Conservation (phyloP, 164 flowering plant species). For the Cinnamomum micranthum region DNA sequence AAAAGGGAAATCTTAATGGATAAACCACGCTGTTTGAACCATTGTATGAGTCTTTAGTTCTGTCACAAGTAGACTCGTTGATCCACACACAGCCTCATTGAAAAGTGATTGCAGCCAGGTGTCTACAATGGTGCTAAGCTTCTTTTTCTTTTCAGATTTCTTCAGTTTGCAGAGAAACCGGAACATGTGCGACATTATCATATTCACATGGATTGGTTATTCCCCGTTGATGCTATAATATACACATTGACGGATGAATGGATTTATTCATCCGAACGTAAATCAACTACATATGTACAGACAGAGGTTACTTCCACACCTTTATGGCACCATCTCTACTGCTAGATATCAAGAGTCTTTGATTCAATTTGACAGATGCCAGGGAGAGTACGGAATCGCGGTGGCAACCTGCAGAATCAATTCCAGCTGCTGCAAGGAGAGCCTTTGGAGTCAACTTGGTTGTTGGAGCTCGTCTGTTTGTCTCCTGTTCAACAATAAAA, state of each 20-base stretch:
- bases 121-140: background rate
- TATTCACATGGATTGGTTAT: background rate
- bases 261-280: background rate
- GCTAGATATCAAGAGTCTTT: conserved; percentile 83
- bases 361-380: conserved; percentile 87
- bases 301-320: conserved; percentile 72
- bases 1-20: background rate
- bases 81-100: background rate
- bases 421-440: conserved; percentile 77
- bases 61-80: background rate
- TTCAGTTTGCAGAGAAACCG: background rate
- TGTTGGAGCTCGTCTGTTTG: conserved; percentile 49
- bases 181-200: background rate
- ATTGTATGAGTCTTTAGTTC: background rate
- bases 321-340: conserved; percentile 96
- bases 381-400: conserved; percentile 77
- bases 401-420: conserved; percentile 91
- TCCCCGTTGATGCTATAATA: background rate
- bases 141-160: background rate
- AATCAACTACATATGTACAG: conserved; percentile 14
- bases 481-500: conserved; percentile 51
- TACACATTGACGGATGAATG: background rate
- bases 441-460: conserved; percentile 64
- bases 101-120: background rate
- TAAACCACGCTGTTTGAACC: background rate